Conservation (phyloP, 1,284 basidiomycete species). For the Caloboletus firmus region DNA sequence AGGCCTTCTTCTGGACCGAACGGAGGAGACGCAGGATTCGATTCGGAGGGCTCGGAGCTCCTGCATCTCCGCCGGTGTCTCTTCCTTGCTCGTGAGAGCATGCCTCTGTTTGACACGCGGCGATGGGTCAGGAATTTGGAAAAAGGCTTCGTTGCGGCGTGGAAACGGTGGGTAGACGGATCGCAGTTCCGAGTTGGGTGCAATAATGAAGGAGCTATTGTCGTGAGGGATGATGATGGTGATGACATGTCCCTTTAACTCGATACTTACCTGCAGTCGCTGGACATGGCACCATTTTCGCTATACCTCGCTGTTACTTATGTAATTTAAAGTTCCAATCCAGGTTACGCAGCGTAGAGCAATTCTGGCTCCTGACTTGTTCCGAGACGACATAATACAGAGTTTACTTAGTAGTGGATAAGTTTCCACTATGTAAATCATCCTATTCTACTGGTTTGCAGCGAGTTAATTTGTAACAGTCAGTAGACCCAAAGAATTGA, state of each 20-base stretch:
- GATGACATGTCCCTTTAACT: conserved; percentile 1
- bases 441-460: too few relatives aligned
- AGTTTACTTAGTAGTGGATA: too few relatives aligned
- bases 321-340: too few relatives aligned
- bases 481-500: too few relatives aligned
- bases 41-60: conserved; percentile 38
- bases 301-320: not conserved
- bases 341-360: too few relatives aligned
- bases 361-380: too few relatives aligned
- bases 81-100: conserved; percentile 48
- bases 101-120: conserved; percentile 56
- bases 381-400: too few relatives aligned
- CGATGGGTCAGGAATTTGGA: conserved; percentile 58
- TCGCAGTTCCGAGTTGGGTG: conserved; percentile 38
- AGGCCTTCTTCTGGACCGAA: not conserved
- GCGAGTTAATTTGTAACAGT: too few relatives aligned
- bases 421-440: too few relatives aligned
- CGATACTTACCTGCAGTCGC: not conserved
- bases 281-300: too few relatives aligned
- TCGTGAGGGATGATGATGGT: conserved; percentile 40
- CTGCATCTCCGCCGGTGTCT: conserved; percentile 46
- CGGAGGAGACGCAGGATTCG: not conserved
- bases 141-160: conserved; percentile 49
- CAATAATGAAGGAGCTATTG: conserved; percentile 41
- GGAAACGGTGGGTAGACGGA: conserved; percentile 57